Evolutionary conservation across 2,329 filamentous ascomycete species (phyloP).

Genomic region (Aureobasidium uvarum): DNA sequence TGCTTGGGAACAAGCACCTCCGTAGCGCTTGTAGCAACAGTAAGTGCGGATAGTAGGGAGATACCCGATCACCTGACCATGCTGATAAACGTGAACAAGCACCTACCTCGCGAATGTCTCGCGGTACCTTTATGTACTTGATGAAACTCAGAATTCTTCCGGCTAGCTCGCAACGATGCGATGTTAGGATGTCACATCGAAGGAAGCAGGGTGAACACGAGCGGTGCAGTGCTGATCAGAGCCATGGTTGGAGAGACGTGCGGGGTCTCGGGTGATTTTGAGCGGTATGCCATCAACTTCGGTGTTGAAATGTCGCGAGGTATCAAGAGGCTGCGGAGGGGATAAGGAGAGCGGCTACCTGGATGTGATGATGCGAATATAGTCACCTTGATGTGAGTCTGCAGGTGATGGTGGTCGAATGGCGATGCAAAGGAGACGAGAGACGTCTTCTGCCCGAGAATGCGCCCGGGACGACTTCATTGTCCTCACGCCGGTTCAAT

Average conservation of each 20-base stretch:
- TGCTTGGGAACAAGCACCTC: background rate
- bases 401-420: background rate
- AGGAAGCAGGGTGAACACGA: background rate
- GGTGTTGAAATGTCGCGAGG: background rate
- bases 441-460: background rate
- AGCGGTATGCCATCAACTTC: background rate
- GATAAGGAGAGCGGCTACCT: background rate
- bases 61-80: background rate
- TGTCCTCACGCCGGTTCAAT: background rate
- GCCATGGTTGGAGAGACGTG: background rate
- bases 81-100: background rate
- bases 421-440: no score
- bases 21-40: background rate
- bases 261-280: background rate
- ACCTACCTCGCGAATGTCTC: background rate
- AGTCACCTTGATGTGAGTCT: background rate
- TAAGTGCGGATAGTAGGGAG: background rate
- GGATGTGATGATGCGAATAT: background rate
- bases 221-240: background rate
- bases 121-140: background rate
- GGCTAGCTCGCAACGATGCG: background rate
- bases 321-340: no score
- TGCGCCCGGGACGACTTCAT: constrained; percentile 4
- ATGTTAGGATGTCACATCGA: background rate
- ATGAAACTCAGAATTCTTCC: background rate